Evolutionary conservation across 371 early-diverging fungal species (phyloP).

Genomic region (Umbelopsis sp.): DNA sequence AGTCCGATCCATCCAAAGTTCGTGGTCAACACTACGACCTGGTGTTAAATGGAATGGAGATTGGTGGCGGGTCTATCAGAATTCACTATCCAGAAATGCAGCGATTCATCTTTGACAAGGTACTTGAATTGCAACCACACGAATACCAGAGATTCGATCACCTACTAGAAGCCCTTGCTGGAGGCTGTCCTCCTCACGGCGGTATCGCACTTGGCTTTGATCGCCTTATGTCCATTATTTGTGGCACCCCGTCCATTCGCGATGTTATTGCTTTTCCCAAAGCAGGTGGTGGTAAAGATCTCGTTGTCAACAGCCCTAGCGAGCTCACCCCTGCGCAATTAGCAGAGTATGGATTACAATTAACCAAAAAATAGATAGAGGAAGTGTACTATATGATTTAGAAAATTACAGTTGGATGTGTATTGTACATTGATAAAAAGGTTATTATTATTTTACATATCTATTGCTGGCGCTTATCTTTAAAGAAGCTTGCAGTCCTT

Average conservation of each 20-base stretch:
- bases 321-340: slow-evolving; percentile 63
- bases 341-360: slow-evolving; percentile 66
- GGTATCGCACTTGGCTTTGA: slow-evolving; percentile 91
- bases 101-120: slow-evolving; percentile 69
- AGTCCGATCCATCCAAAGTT: slow-evolving; percentile 65
- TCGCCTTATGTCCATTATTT: slow-evolving; percentile 79
- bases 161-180: slow-evolving; percentile 78
- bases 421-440: not conserved
- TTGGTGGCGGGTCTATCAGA: slow-evolving; percentile 93
- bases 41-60: slow-evolving; percentile 89
- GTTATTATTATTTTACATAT: not conserved
- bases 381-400: not conserved
- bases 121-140: slow-evolving; percentile 61
- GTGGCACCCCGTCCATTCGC: slow-evolving; percentile 74
- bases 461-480: slow-evolving; percentile 17
- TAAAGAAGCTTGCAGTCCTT: slow-evolving; percentile 55
- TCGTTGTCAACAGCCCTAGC: slow-evolving; percentile 82
- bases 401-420: not conserved
- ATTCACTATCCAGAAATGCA: slow-evolving; percentile 84
- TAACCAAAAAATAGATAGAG: slow-evolving; percentile 17
- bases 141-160: slow-evolving; percentile 78
- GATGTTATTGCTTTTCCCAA: slow-evolving; percentile 96
- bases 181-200: slow-evolving; percentile 92
- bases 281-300: slow-evolving; percentile 79
- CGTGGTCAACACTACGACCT: slow-evolving; percentile 90